Percentiles rank a stretch among this genome's conserved stretches.
Evolutionary conservation across 805 yeast species (phyloP).

Genomic region (Metschnikowia borealis): DNA sequence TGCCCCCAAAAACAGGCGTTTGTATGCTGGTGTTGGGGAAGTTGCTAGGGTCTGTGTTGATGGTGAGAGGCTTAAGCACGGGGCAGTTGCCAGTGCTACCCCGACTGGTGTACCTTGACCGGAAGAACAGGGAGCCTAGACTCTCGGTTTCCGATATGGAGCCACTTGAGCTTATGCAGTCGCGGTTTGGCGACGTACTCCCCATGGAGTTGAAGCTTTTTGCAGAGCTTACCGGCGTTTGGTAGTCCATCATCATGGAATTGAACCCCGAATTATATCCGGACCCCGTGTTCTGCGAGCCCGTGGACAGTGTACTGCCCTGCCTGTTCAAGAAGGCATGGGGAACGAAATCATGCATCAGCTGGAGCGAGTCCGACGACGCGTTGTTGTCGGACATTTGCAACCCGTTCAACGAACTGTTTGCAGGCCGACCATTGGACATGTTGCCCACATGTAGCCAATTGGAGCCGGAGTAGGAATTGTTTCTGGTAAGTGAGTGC

Average conservation of each 20-base stretch:
- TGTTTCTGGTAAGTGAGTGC: slow-evolving; percentile 42
- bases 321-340: slow-evolving; percentile 33
- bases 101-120: slow-evolving; percentile 15
- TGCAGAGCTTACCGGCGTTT: slow-evolving; percentile 36
- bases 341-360: slow-evolving; percentile 43
- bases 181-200: slow-evolving; percentile 15
- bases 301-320: slow-evolving; percentile 20
- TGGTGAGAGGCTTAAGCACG: slow-evolving; percentile 34
- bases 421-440: slow-evolving; percentile 21
- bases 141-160: slow-evolving; percentile 29
- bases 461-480: slow-evolving; percentile 31
- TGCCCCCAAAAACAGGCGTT: slow-evolving; percentile 8
- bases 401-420: slow-evolving; percentile 19
- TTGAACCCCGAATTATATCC: slow-evolving; percentile 20
- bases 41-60: slow-evolving; percentile 29
- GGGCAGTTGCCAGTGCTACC: slow-evolving; percentile 18
- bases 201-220: slow-evolving; percentile 28
- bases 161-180: slow-evolving; percentile 3
- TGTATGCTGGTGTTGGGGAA: neutral
- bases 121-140: slow-evolving; percentile 16
- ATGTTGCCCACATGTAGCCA: slow-evolving; percentile 46
- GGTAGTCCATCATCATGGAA: slow-evolving; percentile 39
- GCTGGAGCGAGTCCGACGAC: slow-evolving; percentile 41
- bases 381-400: slow-evolving; percentile 21
- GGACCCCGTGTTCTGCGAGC: slow-evolving; percentile 12